Evolutionary conservation across 331 rosid genomes (phyloP), one percentile per base, ranked within the genome.

Genomic region (Quercus tomentella): DNA sequence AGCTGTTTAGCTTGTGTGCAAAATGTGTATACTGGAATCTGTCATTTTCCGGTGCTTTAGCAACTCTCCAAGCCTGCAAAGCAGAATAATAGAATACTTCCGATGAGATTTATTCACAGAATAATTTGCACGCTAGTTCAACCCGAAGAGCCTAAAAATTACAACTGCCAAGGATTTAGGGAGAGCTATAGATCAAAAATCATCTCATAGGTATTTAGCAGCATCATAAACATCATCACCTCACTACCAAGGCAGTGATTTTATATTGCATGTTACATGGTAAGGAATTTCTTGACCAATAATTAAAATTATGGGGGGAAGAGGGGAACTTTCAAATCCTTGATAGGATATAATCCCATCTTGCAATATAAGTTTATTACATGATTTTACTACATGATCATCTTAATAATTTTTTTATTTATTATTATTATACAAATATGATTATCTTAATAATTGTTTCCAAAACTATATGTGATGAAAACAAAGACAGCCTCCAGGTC

Each of bases 1-100:
- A 93, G 89, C 98, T 93, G 91, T 93, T 96, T 58, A 96, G 77
- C 86, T 92, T 93, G 84, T 93, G 99, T 17, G 99, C 99, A 86
- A 93, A 93, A 88, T 93, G n/a, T 45, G 97, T 93, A 85, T 88
- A 93, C 83, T 93, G 96, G 86, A 85, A 93, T 73, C 88, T 91
- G 85, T 93, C 96, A 56, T 91, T 87, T 77, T 79, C 37, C 6
- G 97, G 96, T 75, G 18, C 35, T 60, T 89, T 94, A 15, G 94
- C 96, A 54, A 96, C 82, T 76, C 88, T 87, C 97, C 98, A 96
- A 70, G 75, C 87, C 99, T 96, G 93, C 84, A 83, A 65, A 82
- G 55, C 30, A 49, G 15, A 73, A 74, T 65, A 72, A 20, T 7
- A 20, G 72, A 20, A 33, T 21, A 49, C 16, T 31, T 4, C 57